Conservation (phyloP, 2,329 filamentous ascomycete species). For the Colletotrichum sp. region DNA sequence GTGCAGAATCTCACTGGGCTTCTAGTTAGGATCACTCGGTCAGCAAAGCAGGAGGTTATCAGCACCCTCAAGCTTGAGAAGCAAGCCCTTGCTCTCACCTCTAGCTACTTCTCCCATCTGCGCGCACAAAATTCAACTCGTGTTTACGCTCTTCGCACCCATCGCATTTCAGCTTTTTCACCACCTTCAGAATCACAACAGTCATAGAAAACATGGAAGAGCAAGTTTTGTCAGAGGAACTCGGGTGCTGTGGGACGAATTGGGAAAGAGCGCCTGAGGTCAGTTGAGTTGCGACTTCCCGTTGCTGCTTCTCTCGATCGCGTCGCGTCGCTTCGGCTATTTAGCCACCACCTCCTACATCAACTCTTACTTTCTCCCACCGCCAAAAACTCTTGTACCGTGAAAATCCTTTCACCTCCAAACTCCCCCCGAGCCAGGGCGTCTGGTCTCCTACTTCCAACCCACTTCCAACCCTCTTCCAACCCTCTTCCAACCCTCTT, state of each 20-base stretch:
- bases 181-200: no score
- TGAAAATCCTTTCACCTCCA: background rate
- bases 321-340: background rate
- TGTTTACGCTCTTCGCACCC: no score
- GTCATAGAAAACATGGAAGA: no score
- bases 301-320: background rate
- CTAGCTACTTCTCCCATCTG: no score
- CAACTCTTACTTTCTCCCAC: background rate
- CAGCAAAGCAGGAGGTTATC: no score
- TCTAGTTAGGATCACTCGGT: no score
- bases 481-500: background rate
- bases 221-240: no score
- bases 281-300: background rate
- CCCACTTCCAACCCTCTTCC: background rate
- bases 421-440: background rate
- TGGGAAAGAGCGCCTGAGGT: background rate
- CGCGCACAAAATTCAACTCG: no score
- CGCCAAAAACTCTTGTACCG: background rate
- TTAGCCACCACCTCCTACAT: background rate
- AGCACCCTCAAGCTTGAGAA: no score
- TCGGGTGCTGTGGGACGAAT: background rate
- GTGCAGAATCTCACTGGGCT: no score
- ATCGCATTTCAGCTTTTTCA: no score
- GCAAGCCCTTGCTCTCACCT: no score
- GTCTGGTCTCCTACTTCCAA: background rate